Percentiles rank a stretch among this genome's conserved stretches.
These are phyloP conservation scores for Bocquillonia castaneifolia DNA, from an alignment of 441 rosid genomes.

Conservation along the genomic window DNA sequence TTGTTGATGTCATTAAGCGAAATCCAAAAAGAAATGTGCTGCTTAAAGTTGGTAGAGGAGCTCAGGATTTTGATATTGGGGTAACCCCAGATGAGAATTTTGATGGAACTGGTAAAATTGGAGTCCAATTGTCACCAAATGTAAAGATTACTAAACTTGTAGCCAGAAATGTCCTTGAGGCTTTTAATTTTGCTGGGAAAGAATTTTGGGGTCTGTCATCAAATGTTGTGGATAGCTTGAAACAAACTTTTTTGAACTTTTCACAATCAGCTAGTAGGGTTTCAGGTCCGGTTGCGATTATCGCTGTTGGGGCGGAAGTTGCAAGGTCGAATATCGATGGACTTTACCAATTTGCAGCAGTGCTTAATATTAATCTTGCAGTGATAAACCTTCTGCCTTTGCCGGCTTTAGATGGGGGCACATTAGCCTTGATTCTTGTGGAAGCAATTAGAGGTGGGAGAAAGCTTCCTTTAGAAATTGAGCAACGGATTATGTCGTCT, in stretches of 20 bases:
- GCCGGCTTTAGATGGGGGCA: slow-evolving; percentile 96
- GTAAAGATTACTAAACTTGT: slow-evolving; percentile 53
- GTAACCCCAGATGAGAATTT: slow-evolving; percentile 73
- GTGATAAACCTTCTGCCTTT: slow-evolving; percentile 86
- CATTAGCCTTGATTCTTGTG: slow-evolving; percentile 66
- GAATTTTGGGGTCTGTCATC: slow-evolving; percentile 69
- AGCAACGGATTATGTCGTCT: slow-evolving; percentile 86
- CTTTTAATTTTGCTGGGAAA: slow-evolving; percentile 54
- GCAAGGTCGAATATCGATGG: slow-evolving; percentile 88
- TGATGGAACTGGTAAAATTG: slow-evolving; percentile 83
- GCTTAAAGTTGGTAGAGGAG: slow-evolving; percentile 55
- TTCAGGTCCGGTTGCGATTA: slow-evolving; percentile 91
- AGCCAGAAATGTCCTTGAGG: slow-evolving; percentile 51
- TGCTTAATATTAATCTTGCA: slow-evolving; percentile 83
- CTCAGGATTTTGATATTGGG: slow-evolving; percentile 45
- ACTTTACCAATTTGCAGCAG: slow-evolving; percentile 87
- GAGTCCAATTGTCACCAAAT: slow-evolving; percentile 83
- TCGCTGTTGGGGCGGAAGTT: slow-evolving; percentile 96
- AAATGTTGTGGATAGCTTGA: slow-evolving; percentile 77
- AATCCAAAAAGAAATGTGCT: slow-evolving; percentile 58
- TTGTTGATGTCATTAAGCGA: slow-evolving; percentile 60
- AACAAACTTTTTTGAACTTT: slow-evolving; percentile 77
- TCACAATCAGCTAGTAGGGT: slow-evolving; percentile 86
- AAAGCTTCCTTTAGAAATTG: slow-evolving; percentile 82
- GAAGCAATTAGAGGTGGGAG: slow-evolving; percentile 85